Evolutionary conservation across 2,329 filamentous ascomycete genomes (phyloP).

Genomic region (Aspergillus persii): DNA sequence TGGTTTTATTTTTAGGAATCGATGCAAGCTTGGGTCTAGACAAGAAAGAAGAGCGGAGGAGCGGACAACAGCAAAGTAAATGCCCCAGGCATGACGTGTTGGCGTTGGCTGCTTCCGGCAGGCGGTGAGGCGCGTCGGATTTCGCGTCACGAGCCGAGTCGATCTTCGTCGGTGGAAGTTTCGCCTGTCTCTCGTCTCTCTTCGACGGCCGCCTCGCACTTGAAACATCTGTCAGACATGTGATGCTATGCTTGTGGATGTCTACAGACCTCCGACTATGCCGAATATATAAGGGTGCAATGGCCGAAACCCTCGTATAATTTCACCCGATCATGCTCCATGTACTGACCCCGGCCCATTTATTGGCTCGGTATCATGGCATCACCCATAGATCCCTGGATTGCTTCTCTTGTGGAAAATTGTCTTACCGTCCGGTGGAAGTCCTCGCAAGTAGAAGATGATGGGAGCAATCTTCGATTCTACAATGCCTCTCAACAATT

Average conservation of each 20-base stretch:
- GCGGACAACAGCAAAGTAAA: no score
- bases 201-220: background rate
- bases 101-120: background rate
- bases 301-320: background rate
- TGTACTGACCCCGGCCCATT: background rate
- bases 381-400: constrained; percentile 22
- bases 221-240: background rate
- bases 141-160: background rate
- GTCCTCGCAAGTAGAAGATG: constrained; percentile 26
- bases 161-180: background rate
- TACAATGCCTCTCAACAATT: constrained; percentile 2
- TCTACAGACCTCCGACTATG: background rate
- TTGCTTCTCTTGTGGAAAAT: constrained; percentile 23
- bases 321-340: background rate
- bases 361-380: constrained; percentile 23
- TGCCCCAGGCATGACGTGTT: background rate
- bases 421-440: constrained; percentile 15
- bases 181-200: background rate
- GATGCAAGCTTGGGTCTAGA: background rate
- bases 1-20: background rate
- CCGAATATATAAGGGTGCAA: background rate
- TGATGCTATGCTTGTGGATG: background rate
- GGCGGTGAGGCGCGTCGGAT: background rate
- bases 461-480: constrained; percentile 37
- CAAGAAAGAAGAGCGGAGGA: background rate